These are phyloP conservation scores for Trypanosoma melophagium DNA, from an alignment of 208 protist species.

Conservation along the genomic window DNA sequence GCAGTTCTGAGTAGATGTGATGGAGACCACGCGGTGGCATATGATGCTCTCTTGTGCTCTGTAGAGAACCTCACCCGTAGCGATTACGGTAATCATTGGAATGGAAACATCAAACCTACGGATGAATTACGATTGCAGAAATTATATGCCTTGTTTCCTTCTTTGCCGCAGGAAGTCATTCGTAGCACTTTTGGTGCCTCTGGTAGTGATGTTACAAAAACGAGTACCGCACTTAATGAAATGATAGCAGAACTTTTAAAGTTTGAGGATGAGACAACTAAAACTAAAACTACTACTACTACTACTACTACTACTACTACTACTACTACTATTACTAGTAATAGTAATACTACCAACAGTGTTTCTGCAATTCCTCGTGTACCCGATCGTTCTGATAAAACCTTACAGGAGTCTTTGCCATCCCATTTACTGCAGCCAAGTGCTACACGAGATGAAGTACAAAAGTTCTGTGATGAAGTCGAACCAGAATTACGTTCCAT, in stretches of 20 bases:
- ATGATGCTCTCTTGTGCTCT: constrained; percentile 58
- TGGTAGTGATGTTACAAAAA: constrained; percentile 31
- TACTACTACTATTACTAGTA: background rate
- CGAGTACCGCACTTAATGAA: constrained; percentile 52
- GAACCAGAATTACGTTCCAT: constrained; percentile 43
- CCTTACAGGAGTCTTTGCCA: background rate
- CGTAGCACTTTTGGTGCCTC: constrained; percentile 43
- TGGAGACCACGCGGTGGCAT: constrained; percentile 57
- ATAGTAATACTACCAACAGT: background rate
- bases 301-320: background rate
- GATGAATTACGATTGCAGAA: constrained; percentile 50
- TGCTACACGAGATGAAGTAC: constrained; percentile 33
- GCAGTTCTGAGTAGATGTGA: constrained; percentile 44
- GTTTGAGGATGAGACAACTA: background rate
- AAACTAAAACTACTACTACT: constrained; percentile 2
- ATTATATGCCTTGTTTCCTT: constrained; percentile 57
- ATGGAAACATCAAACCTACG: constrained; percentile 33
- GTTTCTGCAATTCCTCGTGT: background rate
- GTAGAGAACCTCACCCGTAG: constrained; percentile 41
- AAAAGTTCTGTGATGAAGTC: constrained; percentile 35
- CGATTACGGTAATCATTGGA: constrained; percentile 39
- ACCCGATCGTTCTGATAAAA: background rate
- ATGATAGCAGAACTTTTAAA: constrained; percentile 45
- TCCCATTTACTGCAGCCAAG: constrained; percentile 1
- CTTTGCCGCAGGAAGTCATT: constrained; percentile 47